phyloP scores from a whole-genome alignment of 345 rosid genomes.

The Hevea brasiliensis region DNA sequence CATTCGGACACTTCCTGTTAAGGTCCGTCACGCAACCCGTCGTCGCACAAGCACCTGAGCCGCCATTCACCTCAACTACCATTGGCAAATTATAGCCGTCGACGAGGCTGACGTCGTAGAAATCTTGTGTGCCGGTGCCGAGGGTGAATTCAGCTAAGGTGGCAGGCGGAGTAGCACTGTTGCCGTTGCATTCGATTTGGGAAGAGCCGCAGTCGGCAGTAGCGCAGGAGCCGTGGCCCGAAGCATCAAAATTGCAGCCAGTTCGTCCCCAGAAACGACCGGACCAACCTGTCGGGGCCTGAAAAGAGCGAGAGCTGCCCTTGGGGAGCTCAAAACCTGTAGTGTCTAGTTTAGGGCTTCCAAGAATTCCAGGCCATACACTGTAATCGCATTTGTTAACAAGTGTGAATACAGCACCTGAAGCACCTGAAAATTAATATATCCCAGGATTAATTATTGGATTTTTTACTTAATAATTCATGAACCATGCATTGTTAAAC shows the following conservation, averaged over 20 bases:
- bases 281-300: slow-evolving; percentile 44
- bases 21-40: slow-evolving; percentile 27
- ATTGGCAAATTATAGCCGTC: slow-evolving; percentile 29
- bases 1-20: slow-evolving; percentile 25
- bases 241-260: slow-evolving; percentile 34
- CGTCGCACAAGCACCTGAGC: slow-evolving; percentile 23
- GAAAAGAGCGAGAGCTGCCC: slow-evolving; percentile 34
- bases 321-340: slow-evolving; percentile 40
- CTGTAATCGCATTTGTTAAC: slow-evolving; percentile 42
- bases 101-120: slow-evolving; percentile 33
- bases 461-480: neutral
- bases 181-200: slow-evolving; percentile 29
- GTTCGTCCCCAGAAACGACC: slow-evolving; percentile 47
- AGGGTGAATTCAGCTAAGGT: slow-evolving; percentile 35
- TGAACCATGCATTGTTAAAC: no score
- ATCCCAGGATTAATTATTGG: neutral
- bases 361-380: slow-evolving; percentile 48
- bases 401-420: slow-evolving; percentile 32
- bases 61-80: slow-evolving; percentile 22
- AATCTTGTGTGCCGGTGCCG: slow-evolving; percentile 26
- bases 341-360: slow-evolving; percentile 31
- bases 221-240: slow-evolving; percentile 22
- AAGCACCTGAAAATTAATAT: slow-evolving; percentile 21
- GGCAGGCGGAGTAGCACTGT: slow-evolving; percentile 23
- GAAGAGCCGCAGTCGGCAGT: slow-evolving; percentile 32